phyloP scores from a whole-genome alignment of 2,329 filamentous ascomycete species.

The Cladorrhinum sp. region DNA sequence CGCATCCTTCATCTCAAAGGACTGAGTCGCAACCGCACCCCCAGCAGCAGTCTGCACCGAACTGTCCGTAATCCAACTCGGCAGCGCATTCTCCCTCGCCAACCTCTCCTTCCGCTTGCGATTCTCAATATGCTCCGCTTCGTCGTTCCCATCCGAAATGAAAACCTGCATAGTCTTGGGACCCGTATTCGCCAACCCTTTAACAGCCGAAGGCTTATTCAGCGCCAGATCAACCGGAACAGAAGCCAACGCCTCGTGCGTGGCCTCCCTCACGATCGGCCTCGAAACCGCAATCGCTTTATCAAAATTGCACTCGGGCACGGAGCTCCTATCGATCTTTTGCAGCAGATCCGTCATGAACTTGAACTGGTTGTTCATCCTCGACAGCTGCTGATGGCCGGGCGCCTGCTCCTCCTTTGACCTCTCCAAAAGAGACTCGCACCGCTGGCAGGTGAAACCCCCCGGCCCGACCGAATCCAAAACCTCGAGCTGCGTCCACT shows the following conservation, averaged over 20 bases:
- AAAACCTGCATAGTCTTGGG: constrained; percentile 68
- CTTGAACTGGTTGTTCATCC: constrained; percentile 74
- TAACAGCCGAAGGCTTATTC: constrained; percentile 64
- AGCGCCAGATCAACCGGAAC: constrained; percentile 53
- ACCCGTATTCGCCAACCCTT: constrained; percentile 62
- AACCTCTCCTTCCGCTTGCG: constrained; percentile 62
- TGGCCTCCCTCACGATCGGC: constrained; percentile 64
- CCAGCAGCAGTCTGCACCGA: constrained; percentile 49
- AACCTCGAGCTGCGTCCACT: constrained; percentile 89
- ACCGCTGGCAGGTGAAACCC: constrained; percentile 83
- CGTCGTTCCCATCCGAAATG: constrained; percentile 64
- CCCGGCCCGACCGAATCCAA: constrained; percentile 67
- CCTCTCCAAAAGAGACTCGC: constrained; percentile 61
- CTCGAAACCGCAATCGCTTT: constrained; percentile 61
- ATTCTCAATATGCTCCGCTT: constrained; percentile 60
- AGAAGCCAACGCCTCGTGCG: constrained; percentile 61
- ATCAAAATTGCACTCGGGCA: constrained; percentile 74
- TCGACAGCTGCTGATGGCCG: constrained; percentile 69
- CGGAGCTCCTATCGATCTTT: constrained; percentile 69
- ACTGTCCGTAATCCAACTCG: constrained; percentile 68
- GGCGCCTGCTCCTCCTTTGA: constrained; percentile 66
- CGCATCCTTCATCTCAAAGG: constrained; percentile 38
- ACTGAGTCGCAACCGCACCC: constrained; percentile 40
- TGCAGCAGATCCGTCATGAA: constrained; percentile 74
- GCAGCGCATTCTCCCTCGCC: constrained; percentile 66